Percentiles rank a stretch among this genome's conserved stretches.
phyloP scores from a whole-genome alignment of 768 basidiomycete genomes.

The Trametes villosa region DNA sequence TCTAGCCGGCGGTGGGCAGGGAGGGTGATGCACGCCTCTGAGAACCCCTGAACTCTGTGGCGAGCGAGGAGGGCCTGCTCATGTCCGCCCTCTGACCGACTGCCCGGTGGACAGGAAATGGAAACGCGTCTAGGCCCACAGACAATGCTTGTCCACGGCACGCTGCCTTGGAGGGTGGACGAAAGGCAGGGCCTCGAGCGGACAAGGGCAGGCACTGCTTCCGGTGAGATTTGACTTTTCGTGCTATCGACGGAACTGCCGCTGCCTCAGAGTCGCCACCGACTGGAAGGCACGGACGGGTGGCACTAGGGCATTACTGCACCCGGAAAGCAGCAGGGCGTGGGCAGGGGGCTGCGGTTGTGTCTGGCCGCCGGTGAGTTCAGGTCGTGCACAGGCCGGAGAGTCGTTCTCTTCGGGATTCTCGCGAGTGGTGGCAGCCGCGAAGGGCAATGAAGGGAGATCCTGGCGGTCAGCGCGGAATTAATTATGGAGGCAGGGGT shows the following conservation, averaged over 20 bases:
- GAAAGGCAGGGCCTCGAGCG: background rate
- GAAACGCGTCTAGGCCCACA: background rate
- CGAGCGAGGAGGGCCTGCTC: background rate
- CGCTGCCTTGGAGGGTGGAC: background rate
- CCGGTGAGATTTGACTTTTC: background rate
- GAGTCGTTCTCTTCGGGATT: background rate
- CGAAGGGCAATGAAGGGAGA: background rate
- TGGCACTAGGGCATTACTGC: slow-evolving; percentile 10
- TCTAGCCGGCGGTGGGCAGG: slow-evolving; percentile 6
- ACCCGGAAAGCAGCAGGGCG: slow-evolving; percentile 1
- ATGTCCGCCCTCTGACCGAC: slow-evolving; percentile 13
- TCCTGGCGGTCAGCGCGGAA: background rate
- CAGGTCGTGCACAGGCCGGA: background rate
- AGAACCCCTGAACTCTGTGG: slow-evolving; percentile 11
- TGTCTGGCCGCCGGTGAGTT: background rate
- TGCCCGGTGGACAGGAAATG: background rate
- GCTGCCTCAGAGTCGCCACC: background rate
- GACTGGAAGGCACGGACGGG: no score
- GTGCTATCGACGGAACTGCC: background rate
- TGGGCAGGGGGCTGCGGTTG: slow-evolving; percentile 2
- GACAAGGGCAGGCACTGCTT: background rate
- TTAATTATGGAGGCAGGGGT: background rate
- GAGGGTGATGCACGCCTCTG: slow-evolving; percentile 1
- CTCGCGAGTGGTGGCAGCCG: background rate
- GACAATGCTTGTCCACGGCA: background rate